Evolutionary conservation across 1,139 yeast species (phyloP), one percentile per base, ranked within the genome.

Genomic region (Tardiomyces depauwii): DNA sequence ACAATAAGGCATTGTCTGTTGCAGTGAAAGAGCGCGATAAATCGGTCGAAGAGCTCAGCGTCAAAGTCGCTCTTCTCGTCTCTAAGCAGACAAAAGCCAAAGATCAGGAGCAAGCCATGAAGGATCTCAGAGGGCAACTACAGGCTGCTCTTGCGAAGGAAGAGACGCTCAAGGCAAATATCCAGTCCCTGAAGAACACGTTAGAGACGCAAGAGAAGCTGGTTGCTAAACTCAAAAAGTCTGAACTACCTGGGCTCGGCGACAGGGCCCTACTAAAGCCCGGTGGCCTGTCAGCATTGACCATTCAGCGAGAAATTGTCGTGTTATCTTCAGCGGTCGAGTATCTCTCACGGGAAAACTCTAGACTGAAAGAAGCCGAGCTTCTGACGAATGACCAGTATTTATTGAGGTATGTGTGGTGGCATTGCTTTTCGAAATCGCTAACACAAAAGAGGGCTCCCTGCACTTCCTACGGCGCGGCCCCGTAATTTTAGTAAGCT

Each of bases 11-110:
- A 13, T 14, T 30, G 10, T 30, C 36, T 13, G 16, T 30, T 3
- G 36, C 36, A 10, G 16, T 30, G 10, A 30, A 30, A 10, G 36
- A 30, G 10, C 36, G 36, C 5, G 36, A 30, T 5, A 30, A 30
- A 10, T 30, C 36, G 3, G 10, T 30, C 10, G 36, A 30, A 3
- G 36, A 30, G n/a, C 36, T 53, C 36, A 30, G 10, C 10, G 36
- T 30, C 36, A 30, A 30, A 30, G 16, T 30, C 10, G 36, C 36
- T 12, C n/a, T 30, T 13, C 16, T 30, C 4, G 4, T 11, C 3
- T 12, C 16, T 5, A 30, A 30, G 11, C 36, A 30, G 36, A 14
- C 36, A 14, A 30, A 30, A 30, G 5, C 36, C 3, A 30, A 10
- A 10, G 36, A 30, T 14, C 36, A 30, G 11, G 36, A 30, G 5